phyloP scores from a whole-genome alignment of 2,329 filamentous ascomycete genomes.

The Cercospora janseana region DNA sequence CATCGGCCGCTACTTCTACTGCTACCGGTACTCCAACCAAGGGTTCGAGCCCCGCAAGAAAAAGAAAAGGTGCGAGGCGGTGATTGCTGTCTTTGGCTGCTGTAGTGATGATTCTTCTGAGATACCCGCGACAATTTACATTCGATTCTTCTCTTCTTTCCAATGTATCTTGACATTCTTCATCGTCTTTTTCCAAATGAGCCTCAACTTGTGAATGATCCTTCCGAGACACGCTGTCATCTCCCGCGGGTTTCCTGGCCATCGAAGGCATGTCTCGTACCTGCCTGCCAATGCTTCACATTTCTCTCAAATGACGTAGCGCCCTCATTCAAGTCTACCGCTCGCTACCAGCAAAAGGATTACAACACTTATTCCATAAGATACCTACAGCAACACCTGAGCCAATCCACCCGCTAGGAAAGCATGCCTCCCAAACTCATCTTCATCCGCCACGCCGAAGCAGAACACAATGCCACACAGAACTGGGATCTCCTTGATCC shows the following conservation, averaged over 20 bases:
- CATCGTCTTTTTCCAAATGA: no score
- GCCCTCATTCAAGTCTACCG: background rate
- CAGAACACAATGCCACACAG: slow-evolving; percentile 45
- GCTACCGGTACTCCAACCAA: slow-evolving; percentile 17
- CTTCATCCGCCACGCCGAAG: slow-evolving; percentile 48
- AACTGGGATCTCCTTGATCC: slow-evolving; percentile 46
- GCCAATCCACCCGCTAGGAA: background rate
- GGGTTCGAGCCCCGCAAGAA: slow-evolving; percentile 22
- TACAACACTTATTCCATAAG: background rate
- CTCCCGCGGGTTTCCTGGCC: no score
- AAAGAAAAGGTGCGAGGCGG: slow-evolving; percentile 23
- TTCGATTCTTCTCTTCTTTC: background rate
- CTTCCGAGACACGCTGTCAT: no score
- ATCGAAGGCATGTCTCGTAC: background rate
- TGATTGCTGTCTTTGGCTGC: no score
- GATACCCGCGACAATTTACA: background rate
- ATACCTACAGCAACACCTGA: background rate
- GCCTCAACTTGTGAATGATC: no score
- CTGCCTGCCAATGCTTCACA: background rate
- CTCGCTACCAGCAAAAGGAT: background rate
- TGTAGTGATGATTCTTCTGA: background rate
- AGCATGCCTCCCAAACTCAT: slow-evolving; percentile 45
- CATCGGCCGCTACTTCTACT: slow-evolving; percentile 17
- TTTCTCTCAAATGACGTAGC: background rate
- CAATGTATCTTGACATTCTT: background rate